A percentile compares a stretch with the other conserved stretches of the same genome.
Conservation (phyloP, 1,139 yeast species). For the Debaryomycetaceae sp. region DNA sequence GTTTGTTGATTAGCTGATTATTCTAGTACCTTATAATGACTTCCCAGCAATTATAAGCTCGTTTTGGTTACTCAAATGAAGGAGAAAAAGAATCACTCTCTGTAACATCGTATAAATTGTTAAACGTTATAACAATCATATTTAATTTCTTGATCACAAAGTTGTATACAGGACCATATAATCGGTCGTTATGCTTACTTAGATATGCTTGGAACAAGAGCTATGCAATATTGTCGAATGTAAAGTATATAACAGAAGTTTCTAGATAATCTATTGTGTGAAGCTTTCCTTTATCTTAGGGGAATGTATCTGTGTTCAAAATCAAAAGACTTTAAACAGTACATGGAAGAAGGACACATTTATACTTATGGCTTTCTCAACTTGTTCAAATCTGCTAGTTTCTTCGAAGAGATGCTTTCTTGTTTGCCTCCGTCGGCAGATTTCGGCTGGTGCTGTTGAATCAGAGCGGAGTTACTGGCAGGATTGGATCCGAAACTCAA, state of each 20-base stretch:
- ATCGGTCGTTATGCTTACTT: too few species aligned
- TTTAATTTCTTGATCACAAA: neutral
- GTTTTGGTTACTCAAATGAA: neutral
- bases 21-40: neutral
- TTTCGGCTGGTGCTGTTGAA: neutral
- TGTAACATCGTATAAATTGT: neutral
- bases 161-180: neutral
- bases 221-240: too few species aligned
- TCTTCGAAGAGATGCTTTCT: conserved; percentile 9
- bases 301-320: too few species aligned
- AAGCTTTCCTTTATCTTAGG: too few species aligned
- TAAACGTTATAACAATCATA: neutral
- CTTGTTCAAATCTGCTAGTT: conserved; percentile 14
- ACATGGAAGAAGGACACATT: too few species aligned
- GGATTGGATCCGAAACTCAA: conserved; percentile 12
- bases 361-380: conserved; percentile 12
- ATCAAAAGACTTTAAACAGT: too few species aligned
- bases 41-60: neutral
- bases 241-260: too few species aligned
- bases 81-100: neutral
- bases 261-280: too few species aligned
- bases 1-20: neutral
- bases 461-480: neutral
- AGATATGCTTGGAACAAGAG: too few species aligned
- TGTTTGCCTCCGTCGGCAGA: conserved; percentile 1